Base-by-base conservation (phyloP, 371 early-diverging fungal species). In the Coemansia sp. region DNA sequence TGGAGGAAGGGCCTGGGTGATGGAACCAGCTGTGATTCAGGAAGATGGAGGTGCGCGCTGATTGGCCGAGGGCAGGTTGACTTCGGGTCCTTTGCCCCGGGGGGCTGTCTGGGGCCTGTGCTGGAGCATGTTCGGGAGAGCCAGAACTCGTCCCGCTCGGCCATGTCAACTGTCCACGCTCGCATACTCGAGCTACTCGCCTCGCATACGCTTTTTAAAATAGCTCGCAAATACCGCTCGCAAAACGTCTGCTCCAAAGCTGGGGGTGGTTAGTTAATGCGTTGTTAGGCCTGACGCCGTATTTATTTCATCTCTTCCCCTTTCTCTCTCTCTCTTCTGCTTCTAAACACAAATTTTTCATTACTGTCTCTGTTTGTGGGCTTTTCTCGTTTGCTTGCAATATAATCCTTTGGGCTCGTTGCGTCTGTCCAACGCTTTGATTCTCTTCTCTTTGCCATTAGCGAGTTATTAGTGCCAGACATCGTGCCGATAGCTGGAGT, bases 221-320 rank as follows among this genome's bases (percentile, higher is more conserved):
- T 32, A 32, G n/a, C 44, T 4, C 44, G 13, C 44, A 32, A 32
- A 32, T 32, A 32, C 11, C 44, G 15, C 44, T 13, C 44, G 44
- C 44, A 44, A 44, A 44, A 44, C 44, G 44, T 17, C 17, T 41
- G 44, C 44, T 41, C 44, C 44, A 41, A 12, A n/a, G 44, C 5
- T 12, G 44, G 44, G 44, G 44, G 44, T 15, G 44, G 44, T 29
- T 55, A 26, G 29, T 19, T 24, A 26, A 32, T 56, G 56, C 56
- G 56, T 56, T 32, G 5, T 32, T 6, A 32, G 53, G 24, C 21
- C 26, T n/a, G 24, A 24, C 24, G 56, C 56, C 56, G 56, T 56
- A 13, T 56, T 28, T 32, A 32, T 56, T 56, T 56, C 56, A 56
- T 56, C 32, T 56, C 32, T 17, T n/a, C 32, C n/a, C 32, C 32